Percentiles rank a stretch among this genome's conserved stretches.
These are phyloP conservation scores for Suhomyces bokatorum DNA, from an alignment of 1,139 yeast genomes.

Conservation along the genomic window DNA sequence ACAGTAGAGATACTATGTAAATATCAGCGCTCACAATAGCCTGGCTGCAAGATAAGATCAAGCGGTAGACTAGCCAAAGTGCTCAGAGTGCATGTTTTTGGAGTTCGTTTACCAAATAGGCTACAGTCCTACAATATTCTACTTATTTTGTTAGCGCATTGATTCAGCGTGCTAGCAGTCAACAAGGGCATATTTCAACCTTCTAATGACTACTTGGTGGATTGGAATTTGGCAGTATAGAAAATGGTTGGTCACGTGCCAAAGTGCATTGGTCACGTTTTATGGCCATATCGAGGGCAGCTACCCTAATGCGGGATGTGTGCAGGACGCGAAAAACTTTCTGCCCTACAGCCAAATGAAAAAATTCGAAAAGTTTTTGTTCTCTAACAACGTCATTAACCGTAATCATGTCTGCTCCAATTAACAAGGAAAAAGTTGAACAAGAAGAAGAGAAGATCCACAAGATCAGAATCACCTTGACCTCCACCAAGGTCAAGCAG, in stretches of 20 bases:
- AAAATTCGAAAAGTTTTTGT: slow-evolving; percentile 14
- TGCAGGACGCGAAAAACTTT: slow-evolving; percentile 11
- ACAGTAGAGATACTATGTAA: too few species aligned
- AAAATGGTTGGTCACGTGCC: slow-evolving; percentile 12
- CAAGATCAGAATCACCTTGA: slow-evolving; percentile 99
- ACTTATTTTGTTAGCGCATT: too few species aligned
- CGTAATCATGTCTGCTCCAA: slow-evolving; percentile 66
- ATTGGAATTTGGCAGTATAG: too few species aligned
- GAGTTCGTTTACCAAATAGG: too few species aligned
- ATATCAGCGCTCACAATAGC: too few species aligned
- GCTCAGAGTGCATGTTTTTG: too few species aligned
- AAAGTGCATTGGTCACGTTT: background rate
- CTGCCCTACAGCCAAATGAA: slow-evolving; percentile 13
- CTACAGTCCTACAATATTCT: too few species aligned
- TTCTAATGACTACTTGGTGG: too few species aligned
- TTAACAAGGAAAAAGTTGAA: slow-evolving; percentile 79
- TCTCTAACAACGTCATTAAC: slow-evolving; percentile 46
- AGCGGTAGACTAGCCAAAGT: too few species aligned
- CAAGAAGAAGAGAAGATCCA: slow-evolving; percentile 77
- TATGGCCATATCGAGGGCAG: slow-evolving; percentile 11
- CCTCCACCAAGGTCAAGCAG: slow-evolving; percentile 98
- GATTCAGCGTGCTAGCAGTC: too few species aligned
- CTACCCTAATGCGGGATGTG: slow-evolving; percentile 8
- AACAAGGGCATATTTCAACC: too few species aligned
- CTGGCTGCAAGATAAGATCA: too few species aligned